Base-by-base conservation (phyloP, 2,329 filamentous ascomycete genomes). In the Sarocladium kiliense region DNA sequence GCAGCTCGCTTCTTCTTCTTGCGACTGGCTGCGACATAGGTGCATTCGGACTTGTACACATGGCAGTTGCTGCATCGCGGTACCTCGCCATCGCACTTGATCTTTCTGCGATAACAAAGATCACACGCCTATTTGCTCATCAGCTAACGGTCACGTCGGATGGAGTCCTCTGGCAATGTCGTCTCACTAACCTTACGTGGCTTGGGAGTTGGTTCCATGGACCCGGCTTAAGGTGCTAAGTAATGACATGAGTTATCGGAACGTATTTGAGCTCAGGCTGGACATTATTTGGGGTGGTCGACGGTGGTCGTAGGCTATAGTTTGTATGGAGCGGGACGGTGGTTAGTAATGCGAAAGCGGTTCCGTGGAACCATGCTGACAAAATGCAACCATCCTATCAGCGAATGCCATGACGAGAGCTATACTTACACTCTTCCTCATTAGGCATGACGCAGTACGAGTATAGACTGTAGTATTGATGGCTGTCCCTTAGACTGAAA, bases 31-130 rank as follows among this genome's bases (percentile, higher is more conserved):
- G 53, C 55, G n/a, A 37, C 23, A 44, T 57, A 39, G 19, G 51
- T 57, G 34, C 55, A 57, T 12, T 57, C 53, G 14, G 14, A 23
- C 4, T 49, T 21, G 18, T 57, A 53, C 2, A 47, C 18, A 11
- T 18, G n/a, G 34, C 55, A 57, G 12, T 55, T 39, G 18, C 51
- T 55, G 53, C 55, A 57, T n/a, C 44, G 51, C n/a, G 55, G 55
- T n/a, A 16, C 10, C 6, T 32, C 18, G 37, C 23, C 44, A 19
- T 57, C 51, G 36, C 55, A 57, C 19, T 57, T 57, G 41, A 57
- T 44, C 36, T 50, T 57, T 18, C 47, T 53, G 27, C 34, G 44
- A 39, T 57, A 57, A 26, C 55, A 57, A 42, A 57, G 45, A 47
- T 5, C 27, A 5, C 34, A 16, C 16, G 7, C 6, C n/a, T 42